phyloP scores from a whole-genome alignment of 176 grass and related monocot species.

The Ensete ventricosum region DNA sequence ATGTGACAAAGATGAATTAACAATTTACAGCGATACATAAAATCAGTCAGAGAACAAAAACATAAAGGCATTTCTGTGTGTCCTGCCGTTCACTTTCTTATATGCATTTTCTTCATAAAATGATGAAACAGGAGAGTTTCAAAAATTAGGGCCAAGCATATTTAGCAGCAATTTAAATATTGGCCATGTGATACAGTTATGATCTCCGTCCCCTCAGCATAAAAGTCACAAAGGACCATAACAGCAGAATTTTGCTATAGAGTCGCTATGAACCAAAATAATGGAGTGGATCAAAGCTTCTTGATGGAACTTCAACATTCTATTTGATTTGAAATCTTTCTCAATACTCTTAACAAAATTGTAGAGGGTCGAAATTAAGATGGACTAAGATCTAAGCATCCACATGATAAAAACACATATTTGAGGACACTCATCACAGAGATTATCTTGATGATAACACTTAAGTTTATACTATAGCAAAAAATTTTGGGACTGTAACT shows the following conservation, averaged over 20 bases:
- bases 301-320: neutral
- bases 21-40: constrained; percentile 3
- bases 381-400: neutral
- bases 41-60: neutral
- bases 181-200: neutral
- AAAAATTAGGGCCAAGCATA: neutral
- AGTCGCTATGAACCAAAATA: neutral
- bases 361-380: neutral
- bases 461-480: too few species aligned
- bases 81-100: neutral
- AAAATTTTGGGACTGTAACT: too few species aligned
- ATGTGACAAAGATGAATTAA: constrained; percentile 9
- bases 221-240: neutral
- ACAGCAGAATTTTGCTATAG: neutral
- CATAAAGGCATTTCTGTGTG: neutral
- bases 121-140: neutral
- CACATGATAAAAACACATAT: neutral
- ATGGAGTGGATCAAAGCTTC: neutral
- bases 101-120: neutral
- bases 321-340: neutral
- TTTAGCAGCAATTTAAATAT: neutral
- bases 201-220: neutral
- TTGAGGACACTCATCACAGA: neutral
- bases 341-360: neutral
- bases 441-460: neutral